Conservation (phyloP, 176 grass and related monocot species). For the bread wheat (Triticum aestivum) region DNA sequence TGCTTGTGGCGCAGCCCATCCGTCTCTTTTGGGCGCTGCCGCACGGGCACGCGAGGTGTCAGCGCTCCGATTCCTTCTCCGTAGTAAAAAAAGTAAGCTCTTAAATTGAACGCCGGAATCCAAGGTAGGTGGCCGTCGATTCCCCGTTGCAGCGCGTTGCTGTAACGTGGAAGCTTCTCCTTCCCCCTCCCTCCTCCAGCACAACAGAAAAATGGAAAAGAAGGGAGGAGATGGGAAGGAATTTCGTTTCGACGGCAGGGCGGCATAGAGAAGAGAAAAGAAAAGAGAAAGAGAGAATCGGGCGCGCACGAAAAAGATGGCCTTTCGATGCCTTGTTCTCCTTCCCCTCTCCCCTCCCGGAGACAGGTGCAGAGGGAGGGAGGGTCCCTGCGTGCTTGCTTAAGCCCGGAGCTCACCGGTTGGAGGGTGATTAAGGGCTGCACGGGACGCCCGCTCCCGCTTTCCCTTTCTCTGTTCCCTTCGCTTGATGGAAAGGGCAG, state of each 20-base stretch:
- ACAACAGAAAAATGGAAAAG: not conserved
- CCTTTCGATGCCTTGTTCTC: slow-evolving; percentile 21
- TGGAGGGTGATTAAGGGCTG: not conserved
- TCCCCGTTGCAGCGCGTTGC: not conserved
- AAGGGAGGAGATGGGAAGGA: slow-evolving; percentile 11
- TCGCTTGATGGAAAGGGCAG: not conserved
- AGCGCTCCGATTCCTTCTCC: not conserved
- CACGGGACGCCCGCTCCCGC: not conserved
- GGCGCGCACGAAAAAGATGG: not conserved
- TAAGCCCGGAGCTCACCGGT: not conserved
- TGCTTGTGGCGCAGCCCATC: no score
- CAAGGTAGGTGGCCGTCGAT: not conserved
- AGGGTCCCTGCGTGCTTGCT: not conserved
- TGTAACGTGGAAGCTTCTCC: slow-evolving; percentile 51
- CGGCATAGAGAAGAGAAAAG: not conserved
- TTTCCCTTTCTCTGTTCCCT: not conserved
- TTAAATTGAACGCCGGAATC: not conserved
- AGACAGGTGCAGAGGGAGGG: no score
- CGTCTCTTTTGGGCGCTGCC: not conserved
- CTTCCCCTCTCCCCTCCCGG: not conserved
- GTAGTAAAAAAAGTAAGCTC: no score
- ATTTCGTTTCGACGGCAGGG: not conserved
- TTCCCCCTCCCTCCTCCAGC: not conserved
- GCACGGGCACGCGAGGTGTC: not conserved
- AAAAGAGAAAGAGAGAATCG: not conserved